phyloP scores from a whole-genome alignment of 441 rosid species.

The Jatropha podagrica region DNA sequence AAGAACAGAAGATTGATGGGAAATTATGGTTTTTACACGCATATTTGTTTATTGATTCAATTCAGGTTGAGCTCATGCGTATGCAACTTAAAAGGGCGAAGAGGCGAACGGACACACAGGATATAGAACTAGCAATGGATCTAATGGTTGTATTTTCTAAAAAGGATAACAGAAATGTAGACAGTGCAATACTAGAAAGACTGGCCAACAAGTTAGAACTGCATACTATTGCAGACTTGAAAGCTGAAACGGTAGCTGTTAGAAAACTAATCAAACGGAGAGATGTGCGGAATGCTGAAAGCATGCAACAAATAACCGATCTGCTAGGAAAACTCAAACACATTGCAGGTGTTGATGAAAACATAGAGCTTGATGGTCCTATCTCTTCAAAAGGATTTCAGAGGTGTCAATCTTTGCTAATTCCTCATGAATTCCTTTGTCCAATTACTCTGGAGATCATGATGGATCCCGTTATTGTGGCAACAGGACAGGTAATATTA shows the following conservation, averaged over 20 bases:
- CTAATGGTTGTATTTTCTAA: constrained; percentile 71
- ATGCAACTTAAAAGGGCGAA: constrained; percentile 55
- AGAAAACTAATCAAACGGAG: constrained; percentile 39
- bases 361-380: constrained; percentile 36
- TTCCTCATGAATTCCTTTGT: constrained; percentile 79
- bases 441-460: constrained; percentile 81
- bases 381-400: constrained; percentile 28
- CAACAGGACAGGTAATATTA: constrained; percentile 71
- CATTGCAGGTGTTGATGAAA: constrained; percentile 54
- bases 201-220: constrained; percentile 70
- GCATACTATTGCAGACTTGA: constrained; percentile 49
- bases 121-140: constrained; percentile 83
- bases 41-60: not conserved
- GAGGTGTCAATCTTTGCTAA: constrained; percentile 40
- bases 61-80: constrained; percentile 56
- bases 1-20: too few species aligned
- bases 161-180: constrained; percentile 58
- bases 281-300: constrained; percentile 43
- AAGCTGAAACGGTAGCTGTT: constrained; percentile 55
- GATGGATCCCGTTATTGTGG: constrained; percentile 76
- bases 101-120: constrained; percentile 72
- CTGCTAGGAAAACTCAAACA: constrained; percentile 62
- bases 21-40: not conserved
- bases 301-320: constrained; percentile 47
- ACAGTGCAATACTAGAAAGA: constrained; percentile 63